Evolutionary conservation across 139 green algal genomes (phyloP).

Genomic region (Volvox reticuliferus): DNA sequence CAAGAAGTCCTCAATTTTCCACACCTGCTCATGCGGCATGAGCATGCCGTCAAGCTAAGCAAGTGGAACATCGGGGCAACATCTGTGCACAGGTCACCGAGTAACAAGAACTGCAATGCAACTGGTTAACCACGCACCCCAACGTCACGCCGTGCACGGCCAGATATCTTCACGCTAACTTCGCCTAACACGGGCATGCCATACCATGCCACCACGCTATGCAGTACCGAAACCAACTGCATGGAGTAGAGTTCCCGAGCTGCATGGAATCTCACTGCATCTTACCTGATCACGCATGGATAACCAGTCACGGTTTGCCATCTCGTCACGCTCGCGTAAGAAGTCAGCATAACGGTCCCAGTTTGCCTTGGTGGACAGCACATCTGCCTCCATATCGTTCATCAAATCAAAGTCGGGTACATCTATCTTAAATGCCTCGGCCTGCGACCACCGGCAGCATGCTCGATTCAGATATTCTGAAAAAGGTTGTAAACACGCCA

Average conservation of each 20-base stretch:
- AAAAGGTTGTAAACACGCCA: too few relatives aligned
- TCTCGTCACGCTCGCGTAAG: slow-evolving; percentile 70
- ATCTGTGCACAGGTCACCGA: too few relatives aligned
- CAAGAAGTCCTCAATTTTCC: slow-evolving; percentile 89
- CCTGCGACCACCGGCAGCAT: slow-evolving; percentile 60
- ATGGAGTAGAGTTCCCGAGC: too few relatives aligned
- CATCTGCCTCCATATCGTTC: slow-evolving; percentile 69
- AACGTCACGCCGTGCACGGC: too few relatives aligned
- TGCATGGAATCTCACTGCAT: not conserved
- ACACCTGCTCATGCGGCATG: slow-evolving; percentile 57
- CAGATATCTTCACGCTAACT: too few relatives aligned
- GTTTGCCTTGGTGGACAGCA: slow-evolving; percentile 65
- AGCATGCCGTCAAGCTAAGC: not conserved
- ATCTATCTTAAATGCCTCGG: slow-evolving; percentile 75
- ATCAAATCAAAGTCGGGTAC: slow-evolving; percentile 69
- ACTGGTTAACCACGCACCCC: too few relatives aligned
- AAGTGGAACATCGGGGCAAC: too few relatives aligned
- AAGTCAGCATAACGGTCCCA: slow-evolving; percentile 75
- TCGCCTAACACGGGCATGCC: too few relatives aligned
- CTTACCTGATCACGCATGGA: slow-evolving; percentile 75
- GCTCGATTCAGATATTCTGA: too few relatives aligned
- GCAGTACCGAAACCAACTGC: too few relatives aligned
- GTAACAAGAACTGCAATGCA: too few relatives aligned
- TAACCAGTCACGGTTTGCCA: slow-evolving; percentile 80
- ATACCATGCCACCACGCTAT: too few relatives aligned